phyloP scores from a whole-genome alignment of 805 yeast species.

The Starmerella sirachaensis region DNA sequence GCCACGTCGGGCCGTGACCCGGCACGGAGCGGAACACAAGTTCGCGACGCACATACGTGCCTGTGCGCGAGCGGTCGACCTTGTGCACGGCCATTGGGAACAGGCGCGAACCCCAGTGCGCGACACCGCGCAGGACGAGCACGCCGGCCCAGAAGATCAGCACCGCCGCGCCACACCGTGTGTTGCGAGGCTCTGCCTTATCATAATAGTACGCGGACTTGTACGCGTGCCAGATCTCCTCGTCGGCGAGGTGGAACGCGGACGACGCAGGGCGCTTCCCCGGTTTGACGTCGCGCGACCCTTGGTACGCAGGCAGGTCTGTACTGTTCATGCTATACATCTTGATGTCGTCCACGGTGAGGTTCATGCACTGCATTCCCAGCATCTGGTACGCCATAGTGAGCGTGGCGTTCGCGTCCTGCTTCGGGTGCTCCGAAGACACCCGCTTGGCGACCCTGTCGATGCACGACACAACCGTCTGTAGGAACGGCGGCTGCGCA shows the following conservation, averaged over 20 bases:
- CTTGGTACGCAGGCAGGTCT: slow-evolving; percentile 3
- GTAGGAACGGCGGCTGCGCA: slow-evolving; percentile 1
- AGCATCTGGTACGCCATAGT: slow-evolving; percentile 2
- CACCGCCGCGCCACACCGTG: slow-evolving; percentile 12
- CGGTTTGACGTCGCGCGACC: not conserved
- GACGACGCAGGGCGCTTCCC: slow-evolving; percentile 4
- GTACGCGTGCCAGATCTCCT: slow-evolving; percentile 7
- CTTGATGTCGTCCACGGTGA: slow-evolving; percentile 3
- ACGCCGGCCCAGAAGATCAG: slow-evolving; percentile 19
- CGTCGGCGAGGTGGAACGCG: slow-evolving; percentile 8
- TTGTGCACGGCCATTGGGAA: slow-evolving; percentile 5
- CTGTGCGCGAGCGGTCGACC: not conserved
- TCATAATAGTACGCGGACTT: not conserved
- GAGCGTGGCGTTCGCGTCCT: not conserved
- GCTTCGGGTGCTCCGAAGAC: no score
- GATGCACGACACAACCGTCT: slow-evolving; percentile 11
- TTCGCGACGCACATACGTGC: no score
- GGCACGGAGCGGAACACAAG: slow-evolving; percentile 4
- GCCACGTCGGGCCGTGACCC: slow-evolving; percentile 31
- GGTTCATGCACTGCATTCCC: not conserved
- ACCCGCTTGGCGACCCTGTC: slow-evolving; percentile 6
- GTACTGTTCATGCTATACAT: not conserved
- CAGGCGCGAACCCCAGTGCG: slow-evolving; percentile 1
- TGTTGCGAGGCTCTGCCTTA: slow-evolving; percentile 1
- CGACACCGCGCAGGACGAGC: slow-evolving; percentile 3